phyloP scores from a whole-genome alignment of 1,284 basidiomycete genomes.

The Moesziomyces antarcticus region DNA sequence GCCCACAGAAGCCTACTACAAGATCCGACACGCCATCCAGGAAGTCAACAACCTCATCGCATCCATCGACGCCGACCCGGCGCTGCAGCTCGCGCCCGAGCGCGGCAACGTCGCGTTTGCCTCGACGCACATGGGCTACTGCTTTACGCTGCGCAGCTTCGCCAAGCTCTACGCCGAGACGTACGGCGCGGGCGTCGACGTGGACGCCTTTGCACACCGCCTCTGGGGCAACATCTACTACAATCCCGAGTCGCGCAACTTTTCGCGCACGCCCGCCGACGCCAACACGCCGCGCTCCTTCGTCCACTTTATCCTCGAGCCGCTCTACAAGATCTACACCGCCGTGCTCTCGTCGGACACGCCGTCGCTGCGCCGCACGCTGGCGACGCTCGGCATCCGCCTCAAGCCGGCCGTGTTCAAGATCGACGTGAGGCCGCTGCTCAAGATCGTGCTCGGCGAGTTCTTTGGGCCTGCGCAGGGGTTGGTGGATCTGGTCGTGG shows the following conservation, averaged over 20 bases:
- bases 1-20: constrained; percentile 96
- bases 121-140: constrained; percentile 96
- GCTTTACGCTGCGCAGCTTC: constrained; percentile 93
- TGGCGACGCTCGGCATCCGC: constrained; percentile 83
- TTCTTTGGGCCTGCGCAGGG: constrained; percentile 90
- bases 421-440: constrained; percentile 93
- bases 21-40: constrained; percentile 98
- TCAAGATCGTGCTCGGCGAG: constrained; percentile 91
- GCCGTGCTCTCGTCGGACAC: constrained; percentile 91
- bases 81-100: constrained; percentile 88
- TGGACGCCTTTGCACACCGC: constrained; percentile 77
- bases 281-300: constrained; percentile 87
- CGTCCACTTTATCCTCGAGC: constrained; percentile 95
- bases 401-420: constrained; percentile 95
- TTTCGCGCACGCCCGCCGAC: constrained; percentile 84
- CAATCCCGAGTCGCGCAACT: constrained; percentile 82
- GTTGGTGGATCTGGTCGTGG: constrained; percentile 89
- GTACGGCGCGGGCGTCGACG: constrained; percentile 72
- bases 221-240: constrained; percentile 99
- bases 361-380: constrained; percentile 81
- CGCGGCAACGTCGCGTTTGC: constrained; percentile 97
- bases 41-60: constrained; percentile 87
- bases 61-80: constrained; percentile 86
- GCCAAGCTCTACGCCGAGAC: constrained; percentile 96
- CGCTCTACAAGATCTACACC: constrained; percentile 96